Percentiles rank a stretch among this genome's conserved stretches.
These are phyloP conservation scores for Rhodotorula diobovata DNA, from an alignment of 768 basidiomycete species.

Conservation along the genomic window DNA sequence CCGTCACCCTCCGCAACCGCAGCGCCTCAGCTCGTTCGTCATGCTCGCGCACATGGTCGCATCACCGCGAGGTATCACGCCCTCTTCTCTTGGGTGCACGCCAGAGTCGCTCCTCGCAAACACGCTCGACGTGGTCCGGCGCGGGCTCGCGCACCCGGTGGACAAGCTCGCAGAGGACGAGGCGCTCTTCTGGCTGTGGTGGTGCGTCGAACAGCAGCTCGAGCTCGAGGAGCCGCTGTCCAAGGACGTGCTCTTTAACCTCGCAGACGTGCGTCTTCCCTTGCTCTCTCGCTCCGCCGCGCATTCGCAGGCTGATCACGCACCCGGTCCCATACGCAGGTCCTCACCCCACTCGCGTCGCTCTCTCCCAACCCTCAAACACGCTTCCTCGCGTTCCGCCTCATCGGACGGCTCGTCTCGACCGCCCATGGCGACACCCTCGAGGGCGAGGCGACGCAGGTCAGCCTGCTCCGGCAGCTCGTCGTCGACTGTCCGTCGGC, in stretches of 20 bases:
- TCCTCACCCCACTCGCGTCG: conserved; percentile 10
- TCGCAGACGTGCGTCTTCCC: background rate
- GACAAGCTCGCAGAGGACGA: background rate
- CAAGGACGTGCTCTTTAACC: background rate
- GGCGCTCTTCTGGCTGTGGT: background rate
- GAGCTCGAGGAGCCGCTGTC: background rate
- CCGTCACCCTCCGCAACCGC: background rate
- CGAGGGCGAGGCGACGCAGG: conserved; percentile 2
- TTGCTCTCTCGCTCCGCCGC: too few species aligned
- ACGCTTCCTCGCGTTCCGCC: conserved; percentile 16
- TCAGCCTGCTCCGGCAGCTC: background rate
- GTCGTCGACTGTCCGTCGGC: background rate
- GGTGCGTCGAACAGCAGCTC: background rate
- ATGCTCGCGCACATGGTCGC: background rate
- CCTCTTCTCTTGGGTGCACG: too few species aligned
- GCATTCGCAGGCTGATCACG: background rate
- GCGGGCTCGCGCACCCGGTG: too few species aligned
- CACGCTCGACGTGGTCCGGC: background rate
- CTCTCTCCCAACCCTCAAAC: background rate
- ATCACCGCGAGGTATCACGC: too few species aligned
- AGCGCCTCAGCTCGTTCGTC: background rate
- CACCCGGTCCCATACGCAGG: background rate
- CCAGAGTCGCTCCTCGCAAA: background rate
- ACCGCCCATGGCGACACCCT: background rate
- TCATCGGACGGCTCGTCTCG: background rate